Conservation (phyloP, 2,329 filamentous ascomycete species). For the Cryphonectria carpinicola region DNA sequence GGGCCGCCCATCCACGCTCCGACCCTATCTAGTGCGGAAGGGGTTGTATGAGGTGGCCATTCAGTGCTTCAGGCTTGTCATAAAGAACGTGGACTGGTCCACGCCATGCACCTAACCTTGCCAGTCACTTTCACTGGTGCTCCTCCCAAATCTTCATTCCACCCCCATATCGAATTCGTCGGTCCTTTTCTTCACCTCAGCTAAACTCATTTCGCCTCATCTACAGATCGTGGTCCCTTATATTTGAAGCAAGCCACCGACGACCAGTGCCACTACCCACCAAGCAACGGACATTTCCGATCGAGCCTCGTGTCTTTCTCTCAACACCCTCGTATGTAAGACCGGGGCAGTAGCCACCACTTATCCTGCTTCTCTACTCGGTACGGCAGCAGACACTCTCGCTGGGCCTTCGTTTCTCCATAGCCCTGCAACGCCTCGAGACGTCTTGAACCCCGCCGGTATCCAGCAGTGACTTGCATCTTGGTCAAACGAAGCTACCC, state of each 20-base stretch:
- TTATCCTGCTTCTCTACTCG: slow-evolving; percentile 5
- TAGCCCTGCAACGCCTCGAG: not conserved
- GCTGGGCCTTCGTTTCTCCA: not conserved
- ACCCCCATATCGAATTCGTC: slow-evolving; percentile 25
- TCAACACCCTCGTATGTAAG: slow-evolving; percentile 10
- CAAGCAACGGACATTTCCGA: slow-evolving; percentile 13
- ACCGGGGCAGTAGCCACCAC: slow-evolving; percentile 13
- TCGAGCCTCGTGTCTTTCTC: slow-evolving; percentile 5
- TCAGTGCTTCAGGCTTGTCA: slow-evolving; percentile 41
- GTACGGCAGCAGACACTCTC: not conserved
- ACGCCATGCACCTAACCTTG: slow-evolving; percentile 41
- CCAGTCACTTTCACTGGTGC: slow-evolving; percentile 28
- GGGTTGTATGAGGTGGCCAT: slow-evolving; percentile 40
- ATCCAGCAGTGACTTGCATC: slow-evolving; percentile 15
- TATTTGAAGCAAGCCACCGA: slow-evolving; percentile 25
- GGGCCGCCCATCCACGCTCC: slow-evolving; percentile 39
- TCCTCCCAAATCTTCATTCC: slow-evolving; percentile 33
- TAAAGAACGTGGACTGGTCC: slow-evolving; percentile 45
- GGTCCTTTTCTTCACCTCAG: slow-evolving; percentile 30
- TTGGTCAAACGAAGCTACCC: slow-evolving; percentile 14
- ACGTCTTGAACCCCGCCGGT: not conserved
- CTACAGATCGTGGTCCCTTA: slow-evolving; percentile 27
- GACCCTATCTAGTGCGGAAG: slow-evolving; percentile 41
- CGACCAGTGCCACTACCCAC: slow-evolving; percentile 31
- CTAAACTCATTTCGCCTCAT: slow-evolving; percentile 37